These are phyloP conservation scores for Fusarium goolgardi DNA, from an alignment of 2,329 filamentous ascomycete species.

Conservation along the genomic window DNA sequence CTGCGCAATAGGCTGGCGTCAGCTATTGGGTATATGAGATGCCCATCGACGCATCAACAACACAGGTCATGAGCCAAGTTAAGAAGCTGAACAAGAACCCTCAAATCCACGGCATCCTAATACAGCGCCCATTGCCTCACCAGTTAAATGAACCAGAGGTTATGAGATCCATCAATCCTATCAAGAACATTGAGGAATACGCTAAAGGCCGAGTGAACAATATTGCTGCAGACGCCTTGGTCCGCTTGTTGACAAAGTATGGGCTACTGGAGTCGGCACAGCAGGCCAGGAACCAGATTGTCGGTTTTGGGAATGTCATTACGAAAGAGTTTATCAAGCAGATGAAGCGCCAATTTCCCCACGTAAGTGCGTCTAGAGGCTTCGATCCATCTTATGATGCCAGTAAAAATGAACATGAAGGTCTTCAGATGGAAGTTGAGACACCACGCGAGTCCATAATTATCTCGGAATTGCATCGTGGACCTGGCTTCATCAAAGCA, in stretches of 20 bases:
- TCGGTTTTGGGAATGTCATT: background rate
- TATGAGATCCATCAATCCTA: background rate
- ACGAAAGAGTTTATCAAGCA: conserved; percentile 1
- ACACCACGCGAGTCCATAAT: background rate
- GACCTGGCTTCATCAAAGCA: conserved; percentile 1
- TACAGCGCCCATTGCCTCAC: conserved; percentile 1
- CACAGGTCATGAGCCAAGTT: background rate
- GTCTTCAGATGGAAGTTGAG: background rate
- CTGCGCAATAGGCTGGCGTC: background rate
- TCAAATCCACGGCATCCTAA: conserved; percentile 4
- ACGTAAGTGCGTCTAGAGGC: background rate
- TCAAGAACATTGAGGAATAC: conserved; percentile 8
- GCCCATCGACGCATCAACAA: background rate
- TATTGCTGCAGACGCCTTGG: background rate
- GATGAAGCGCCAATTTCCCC: conserved; percentile 1
- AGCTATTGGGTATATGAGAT: conserved; percentile 11
- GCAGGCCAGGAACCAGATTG: background rate
- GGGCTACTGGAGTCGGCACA: background rate
- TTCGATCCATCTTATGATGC: background rate
- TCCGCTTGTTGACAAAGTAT: background rate
- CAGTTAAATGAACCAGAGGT: background rate
- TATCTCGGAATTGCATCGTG: background rate
- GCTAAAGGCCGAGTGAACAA: background rate
- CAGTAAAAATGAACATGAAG: background rate
- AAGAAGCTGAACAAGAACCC: conserved; percentile 1